Base-by-base conservation (phyloP, 106 monocot species). In the Allium sativum region DNA sequence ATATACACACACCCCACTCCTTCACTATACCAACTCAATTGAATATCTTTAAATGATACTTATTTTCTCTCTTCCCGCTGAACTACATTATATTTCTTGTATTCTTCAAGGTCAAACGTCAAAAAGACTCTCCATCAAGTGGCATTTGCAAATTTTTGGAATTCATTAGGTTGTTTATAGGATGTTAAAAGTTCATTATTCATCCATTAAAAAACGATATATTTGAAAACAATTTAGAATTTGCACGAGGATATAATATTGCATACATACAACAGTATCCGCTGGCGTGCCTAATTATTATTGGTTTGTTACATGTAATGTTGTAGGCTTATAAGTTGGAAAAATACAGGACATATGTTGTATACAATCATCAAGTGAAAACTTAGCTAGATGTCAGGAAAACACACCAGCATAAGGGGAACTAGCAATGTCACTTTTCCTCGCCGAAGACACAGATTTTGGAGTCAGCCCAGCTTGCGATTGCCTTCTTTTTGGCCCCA, bases 401-500 rank as follows among this genome's bases (percentile, higher is more conserved):
- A 56, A 43, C 50, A 10, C 43, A 61, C 53, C 61, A 44, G 42
- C 21, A 15, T 57, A 68, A 18, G 55, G 61, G 20, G 58, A 59
- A 55, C 46, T 62, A 10, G 55, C 47, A 51, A 10, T 14, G 31
- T 67, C 67, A 9, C 12, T 21, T 17, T 67, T 73, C 59, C 60
- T 67, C 1, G 22, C 21, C 13, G 54, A 63, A 13, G 57, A 56
- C 13, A 57, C 18, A 13, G 47, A 17, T 43, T 61, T 70, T 60
- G 57, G 21, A 70, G 18, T 53, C 45, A 69, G 68, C 14, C 59
- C 73, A 15, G 62, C 52, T 18, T 45, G 8, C 8, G 79, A 73
- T 13, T 40, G 69, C 45, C 69, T 65, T 60, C 54, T 67, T 40
- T 11, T 63, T 44, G 55, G 15, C 10, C 45, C 62, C 43, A 18